These are phyloP conservation scores for Aspergillus quadrilineatus DNA, from an alignment of 2,329 filamentous ascomycete genomes.

Conservation along the genomic window DNA sequence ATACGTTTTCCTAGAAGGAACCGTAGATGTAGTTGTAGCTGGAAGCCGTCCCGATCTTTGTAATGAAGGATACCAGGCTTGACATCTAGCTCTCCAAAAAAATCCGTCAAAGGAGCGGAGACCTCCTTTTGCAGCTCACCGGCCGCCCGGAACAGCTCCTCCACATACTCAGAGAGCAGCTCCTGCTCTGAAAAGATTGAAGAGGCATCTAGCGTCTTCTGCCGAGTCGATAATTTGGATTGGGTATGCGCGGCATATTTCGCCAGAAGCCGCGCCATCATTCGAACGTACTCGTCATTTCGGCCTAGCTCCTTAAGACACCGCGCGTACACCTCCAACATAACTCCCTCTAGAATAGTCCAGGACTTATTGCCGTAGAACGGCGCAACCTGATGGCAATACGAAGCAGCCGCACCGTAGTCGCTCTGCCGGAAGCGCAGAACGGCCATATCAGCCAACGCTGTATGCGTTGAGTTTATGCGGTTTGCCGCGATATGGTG, in stretches of 20 bases:
- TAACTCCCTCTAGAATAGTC: constrained; percentile 74
- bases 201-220: constrained; percentile 33
- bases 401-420: constrained; percentile 69
- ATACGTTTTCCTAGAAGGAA: constrained; percentile 73
- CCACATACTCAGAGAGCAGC: constrained; percentile 36
- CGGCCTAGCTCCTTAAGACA: constrained; percentile 76
- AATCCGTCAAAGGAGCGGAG: constrained; percentile 66
- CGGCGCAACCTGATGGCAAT: constrained; percentile 74
- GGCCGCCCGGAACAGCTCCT: constrained; percentile 50
- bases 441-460: constrained; percentile 80
- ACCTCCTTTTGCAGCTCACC: constrained; percentile 59
- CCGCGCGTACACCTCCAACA: constrained; percentile 80
- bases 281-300: constrained; percentile 75
- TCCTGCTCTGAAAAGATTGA: constrained; percentile 31
- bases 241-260: constrained; percentile 38
- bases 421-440: constrained; percentile 77
- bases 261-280: constrained; percentile 65
- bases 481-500: constrained; percentile 80
- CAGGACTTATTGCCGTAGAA: constrained; percentile 78
- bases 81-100: constrained; percentile 70
- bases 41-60: constrained; percentile 71
- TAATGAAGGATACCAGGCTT: constrained; percentile 69
- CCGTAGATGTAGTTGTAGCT: constrained; percentile 64
- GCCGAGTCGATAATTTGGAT: constrained; percentile 30
- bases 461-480: constrained; percentile 71